A percentile compares a stretch with the other conserved stretches of the same genome.
phyloP scores from a whole-genome alignment of 2,329 filamentous ascomycete species.

The Xylaria multiplex region DNA sequence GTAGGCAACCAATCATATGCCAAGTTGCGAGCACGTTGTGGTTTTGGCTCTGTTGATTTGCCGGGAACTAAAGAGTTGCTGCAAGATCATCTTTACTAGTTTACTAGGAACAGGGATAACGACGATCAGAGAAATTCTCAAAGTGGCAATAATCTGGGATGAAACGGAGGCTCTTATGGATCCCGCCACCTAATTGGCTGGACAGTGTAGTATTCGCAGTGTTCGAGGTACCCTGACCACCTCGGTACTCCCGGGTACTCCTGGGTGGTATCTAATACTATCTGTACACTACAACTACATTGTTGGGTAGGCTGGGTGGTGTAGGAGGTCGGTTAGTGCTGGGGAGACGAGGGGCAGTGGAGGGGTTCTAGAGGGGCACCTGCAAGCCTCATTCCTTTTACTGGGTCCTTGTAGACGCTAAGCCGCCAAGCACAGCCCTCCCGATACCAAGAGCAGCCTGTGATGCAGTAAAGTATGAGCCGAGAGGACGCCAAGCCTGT shows the following conservation, averaged over 20 bases:
- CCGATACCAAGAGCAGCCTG: conserved; percentile 2
- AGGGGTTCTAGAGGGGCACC: not conserved
- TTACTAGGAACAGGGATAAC: conserved; percentile 17
- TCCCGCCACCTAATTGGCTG: conserved; percentile 12
- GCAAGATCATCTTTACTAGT: conserved; percentile 14
- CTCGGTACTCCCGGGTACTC: too few species aligned
- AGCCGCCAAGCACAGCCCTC: conserved; percentile 10
- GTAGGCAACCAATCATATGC: conserved; percentile 31
- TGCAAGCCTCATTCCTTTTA: conserved; percentile 13
- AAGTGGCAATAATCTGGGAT: conserved; percentile 30
- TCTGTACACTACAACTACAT: too few species aligned
- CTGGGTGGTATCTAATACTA: too few species aligned
- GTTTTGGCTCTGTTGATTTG: conserved; percentile 35
- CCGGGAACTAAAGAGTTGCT: conserved; percentile 29
- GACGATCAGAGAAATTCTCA: conserved; percentile 24
- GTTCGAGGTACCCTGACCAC: not conserved
- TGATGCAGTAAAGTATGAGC: conserved; percentile 17
- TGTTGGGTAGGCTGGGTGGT: too few species aligned
- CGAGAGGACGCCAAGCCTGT: conserved; percentile 15
- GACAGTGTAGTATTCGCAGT: not conserved
- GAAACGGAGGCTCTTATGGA: conserved; percentile 2
- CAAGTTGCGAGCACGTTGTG: conserved; percentile 34
- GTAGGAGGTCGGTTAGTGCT: not conserved
- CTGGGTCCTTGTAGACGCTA: conserved; percentile 7
- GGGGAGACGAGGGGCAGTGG: conserved; percentile 1